These are phyloP conservation scores for Echinosophora koreensis DNA, from an alignment of 306 rosid genomes.

Conservation along the genomic window DNA sequence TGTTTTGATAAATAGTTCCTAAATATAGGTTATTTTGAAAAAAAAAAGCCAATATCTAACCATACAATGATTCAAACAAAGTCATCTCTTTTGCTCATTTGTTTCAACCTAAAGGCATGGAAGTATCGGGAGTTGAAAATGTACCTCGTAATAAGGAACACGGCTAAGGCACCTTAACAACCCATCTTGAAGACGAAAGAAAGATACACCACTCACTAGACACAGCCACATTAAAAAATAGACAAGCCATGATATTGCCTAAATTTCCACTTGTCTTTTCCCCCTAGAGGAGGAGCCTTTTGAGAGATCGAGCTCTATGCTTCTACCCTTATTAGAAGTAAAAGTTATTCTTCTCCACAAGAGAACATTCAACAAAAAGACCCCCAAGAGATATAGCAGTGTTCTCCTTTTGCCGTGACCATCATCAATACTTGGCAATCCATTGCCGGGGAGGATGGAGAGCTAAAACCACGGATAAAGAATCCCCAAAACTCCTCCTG, in stretches of 20 bases:
- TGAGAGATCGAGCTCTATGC: not conserved
- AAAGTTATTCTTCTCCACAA: conserved; percentile 48
- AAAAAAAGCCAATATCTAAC: not conserved
- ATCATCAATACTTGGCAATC: not conserved
- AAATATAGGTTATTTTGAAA: no score
- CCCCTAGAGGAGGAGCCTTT: conserved; percentile 7
- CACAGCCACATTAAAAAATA: not conserved
- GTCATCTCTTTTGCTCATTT: not conserved
- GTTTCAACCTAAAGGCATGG: not conserved
- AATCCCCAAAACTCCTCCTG: conserved; percentile 13
- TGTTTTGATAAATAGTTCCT: no score
- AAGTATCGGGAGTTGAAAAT: conserved; percentile 41
- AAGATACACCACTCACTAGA: conserved; percentile 26
- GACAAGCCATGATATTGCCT: conserved; percentile 3
- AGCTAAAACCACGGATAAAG: not conserved
- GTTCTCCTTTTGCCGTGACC: no score
- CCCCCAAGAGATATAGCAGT: no score
- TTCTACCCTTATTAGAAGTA: conserved; percentile 33
- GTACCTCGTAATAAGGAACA: conserved; percentile 21
- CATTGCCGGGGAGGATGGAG: not conserved
- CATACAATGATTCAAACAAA: not conserved
- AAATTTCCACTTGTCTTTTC: conserved; percentile 6
- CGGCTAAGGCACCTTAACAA: conserved; percentile 31
- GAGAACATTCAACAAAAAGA: conserved; percentile 47
- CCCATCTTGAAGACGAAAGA: conserved; percentile 26